A percentile compares a stretch with the other conserved stretches of the same genome.
Evolutionary conservation across 306 rosid species (phyloP).

Genomic region (Medicago truncatula): MtrunA17r5.0-ANR NC_053042.1:27222501-27223000

Average conservation of each 20-base stretch:
- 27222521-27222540: constrained; percentile 91
- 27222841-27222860: constrained; percentile 26
- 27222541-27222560: constrained; percentile 85
- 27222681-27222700: constrained; percentile 93
- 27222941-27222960: constrained; percentile 97
- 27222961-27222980: constrained; percentile 99
- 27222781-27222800: constrained; percentile 75
- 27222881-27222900: constrained; percentile 36
- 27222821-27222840: constrained; percentile 32
- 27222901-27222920: constrained; percentile 81
- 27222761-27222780: constrained; percentile 99
- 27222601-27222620: constrained; percentile 92
- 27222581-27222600: constrained; percentile 81
- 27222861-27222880: constrained; percentile 30
- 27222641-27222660: constrained; percentile 93
- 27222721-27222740: constrained; percentile 91
- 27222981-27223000: constrained; percentile 99
- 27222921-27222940: constrained; percentile 92
- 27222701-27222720: constrained; percentile 89
- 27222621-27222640: constrained; percentile 91
- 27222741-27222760: constrained; percentile 93
- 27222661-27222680: constrained; percentile 88
- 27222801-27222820: constrained; percentile 43
- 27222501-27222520: constrained; percentile 94
- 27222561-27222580: constrained; percentile 82